These are phyloP conservation scores for Diaporthe destruens DNA, from an alignment of 2,329 filamentous ascomycete species.

Conservation along the genomic window DNA sequence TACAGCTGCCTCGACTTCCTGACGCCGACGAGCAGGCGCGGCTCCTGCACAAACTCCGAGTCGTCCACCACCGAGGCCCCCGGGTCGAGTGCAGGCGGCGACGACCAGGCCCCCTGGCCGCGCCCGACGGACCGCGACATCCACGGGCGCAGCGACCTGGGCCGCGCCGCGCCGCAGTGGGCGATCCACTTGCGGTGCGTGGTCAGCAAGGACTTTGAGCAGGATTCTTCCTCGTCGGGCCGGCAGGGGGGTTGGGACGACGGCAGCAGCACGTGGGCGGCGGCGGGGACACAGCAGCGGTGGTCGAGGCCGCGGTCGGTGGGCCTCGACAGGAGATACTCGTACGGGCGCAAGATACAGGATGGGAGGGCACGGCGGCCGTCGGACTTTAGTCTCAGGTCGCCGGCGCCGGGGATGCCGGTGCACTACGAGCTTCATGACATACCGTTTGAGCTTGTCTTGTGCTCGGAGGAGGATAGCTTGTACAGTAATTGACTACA, in stretches of 20 bases:
- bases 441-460: background rate
- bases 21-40: background rate
- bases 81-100: background rate
- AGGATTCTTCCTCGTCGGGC: background rate
- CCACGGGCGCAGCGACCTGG: conserved; percentile 9
- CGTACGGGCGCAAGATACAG: conserved; percentile 21
- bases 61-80: background rate
- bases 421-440: background rate
- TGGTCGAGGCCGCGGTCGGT: background rate
- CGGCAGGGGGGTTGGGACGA: background rate
- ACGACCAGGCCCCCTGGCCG: conserved; percentile 3
- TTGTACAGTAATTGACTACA: conserved; percentile 33
- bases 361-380: background rate
- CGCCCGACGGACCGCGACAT: conserved; percentile 26
- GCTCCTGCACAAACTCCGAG: background rate
- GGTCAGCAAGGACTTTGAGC: conserved; percentile 1
- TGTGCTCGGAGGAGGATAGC: conserved; percentile 15
- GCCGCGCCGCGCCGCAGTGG: conserved; percentile 15
- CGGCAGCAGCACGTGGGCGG: too few relatives aligned
- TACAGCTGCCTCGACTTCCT: conserved; percentile 24
- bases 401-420: background rate
- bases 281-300: background rate
- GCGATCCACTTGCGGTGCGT: conserved; percentile 6
- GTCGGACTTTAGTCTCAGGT: conserved; percentile 23
- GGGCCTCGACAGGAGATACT: background rate